Evolutionary conservation across 2,329 filamentous ascomycete genomes (phyloP).

Genomic region (Pezicula carpinea): DNA sequence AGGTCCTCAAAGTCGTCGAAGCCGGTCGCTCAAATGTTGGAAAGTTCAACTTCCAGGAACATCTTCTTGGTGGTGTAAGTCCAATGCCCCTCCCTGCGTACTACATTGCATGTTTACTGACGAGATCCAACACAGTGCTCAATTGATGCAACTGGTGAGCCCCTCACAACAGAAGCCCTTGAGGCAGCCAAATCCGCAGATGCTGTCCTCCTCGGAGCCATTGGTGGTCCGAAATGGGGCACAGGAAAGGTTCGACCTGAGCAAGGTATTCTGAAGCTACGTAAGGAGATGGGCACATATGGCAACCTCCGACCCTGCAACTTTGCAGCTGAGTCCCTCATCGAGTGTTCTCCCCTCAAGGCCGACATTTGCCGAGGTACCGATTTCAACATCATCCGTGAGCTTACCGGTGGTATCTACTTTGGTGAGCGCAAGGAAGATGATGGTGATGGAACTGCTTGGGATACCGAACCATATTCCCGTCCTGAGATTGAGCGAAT

Average conservation of each 20-base stretch:
- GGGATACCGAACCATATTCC: slow-evolving; percentile 85
- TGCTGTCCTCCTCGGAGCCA: slow-evolving; percentile 86
- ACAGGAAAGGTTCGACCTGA: slow-evolving; percentile 84
- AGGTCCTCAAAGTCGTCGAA: slow-evolving; percentile 79
- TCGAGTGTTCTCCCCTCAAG: slow-evolving; percentile 83
- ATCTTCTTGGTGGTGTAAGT: slow-evolving; percentile 87
- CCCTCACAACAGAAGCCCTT: slow-evolving; percentile 80
- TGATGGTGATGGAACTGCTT: slow-evolving; percentile 68
- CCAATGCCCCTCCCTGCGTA: slow-evolving; percentile 4
- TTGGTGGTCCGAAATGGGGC: slow-evolving; percentile 96
- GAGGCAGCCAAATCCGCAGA: slow-evolving; percentile 78
- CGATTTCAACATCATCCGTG: slow-evolving; percentile 89
- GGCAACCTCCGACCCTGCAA: slow-evolving; percentile 95
- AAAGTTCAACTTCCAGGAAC: slow-evolving; percentile 85
- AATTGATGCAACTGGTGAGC: slow-evolving; percentile 74
- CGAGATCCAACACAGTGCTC: slow-evolving; percentile 57
- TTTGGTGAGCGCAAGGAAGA: slow-evolving; percentile 85
- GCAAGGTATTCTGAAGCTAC: slow-evolving; percentile 83
- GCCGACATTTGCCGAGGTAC: slow-evolving; percentile 78
- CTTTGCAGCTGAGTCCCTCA: slow-evolving; percentile 83
- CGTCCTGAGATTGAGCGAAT: slow-evolving; percentile 84
- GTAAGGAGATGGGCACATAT: slow-evolving; percentile 91
- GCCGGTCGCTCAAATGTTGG: slow-evolving; percentile 60
- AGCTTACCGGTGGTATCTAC: slow-evolving; percentile 91
- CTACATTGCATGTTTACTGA: slow-evolving; percentile 8